Evolutionary conservation across 768 basidiomycete species (phyloP).

Genomic region (Kwoniella mangroviensis): DNA sequence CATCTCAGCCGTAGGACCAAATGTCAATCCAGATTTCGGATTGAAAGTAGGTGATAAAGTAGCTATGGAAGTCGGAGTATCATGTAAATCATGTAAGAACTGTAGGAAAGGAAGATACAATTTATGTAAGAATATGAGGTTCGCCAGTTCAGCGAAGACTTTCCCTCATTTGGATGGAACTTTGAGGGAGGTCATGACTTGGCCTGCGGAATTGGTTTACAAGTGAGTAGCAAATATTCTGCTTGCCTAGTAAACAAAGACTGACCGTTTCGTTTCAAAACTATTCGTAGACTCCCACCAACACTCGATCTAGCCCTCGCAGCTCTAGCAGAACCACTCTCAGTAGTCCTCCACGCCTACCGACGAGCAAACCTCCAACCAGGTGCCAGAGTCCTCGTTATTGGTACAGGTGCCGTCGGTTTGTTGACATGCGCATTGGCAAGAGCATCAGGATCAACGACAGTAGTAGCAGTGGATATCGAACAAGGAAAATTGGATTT

Average conservation of each 20-base stretch:
- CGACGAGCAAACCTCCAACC: slow-evolving; percentile 60
- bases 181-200: slow-evolving; percentile 83
- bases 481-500: slow-evolving; percentile 80
- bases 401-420: slow-evolving; percentile 92
- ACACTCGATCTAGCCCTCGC: slow-evolving; percentile 76
- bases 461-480: slow-evolving; percentile 82
- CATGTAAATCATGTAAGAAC: slow-evolving; percentile 67
- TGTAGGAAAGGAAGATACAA: slow-evolving; percentile 77
- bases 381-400: slow-evolving; percentile 78
- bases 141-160: slow-evolving; percentile 85
- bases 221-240: slow-evolving; percentile 66
- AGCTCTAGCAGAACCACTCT: slow-evolving; percentile 90
- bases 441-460: slow-evolving; percentile 68
- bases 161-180: slow-evolving; percentile 94
- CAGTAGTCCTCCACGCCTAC: slow-evolving; percentile 75
- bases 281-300: slow-evolving; percentile 66
- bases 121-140: slow-evolving; percentile 86
- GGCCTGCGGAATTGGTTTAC: slow-evolving; percentile 82
- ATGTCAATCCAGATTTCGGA: slow-evolving; percentile 55
- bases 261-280: neutral
- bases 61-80: slow-evolving; percentile 90
- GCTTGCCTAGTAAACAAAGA: neutral
- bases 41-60: slow-evolving; percentile 76
- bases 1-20: slow-evolving; percentile 78
- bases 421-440: slow-evolving; percentile 84